phyloP scores from a whole-genome alignment of 805 yeast genomes.

The Candida xiaguanensis region DNA sequence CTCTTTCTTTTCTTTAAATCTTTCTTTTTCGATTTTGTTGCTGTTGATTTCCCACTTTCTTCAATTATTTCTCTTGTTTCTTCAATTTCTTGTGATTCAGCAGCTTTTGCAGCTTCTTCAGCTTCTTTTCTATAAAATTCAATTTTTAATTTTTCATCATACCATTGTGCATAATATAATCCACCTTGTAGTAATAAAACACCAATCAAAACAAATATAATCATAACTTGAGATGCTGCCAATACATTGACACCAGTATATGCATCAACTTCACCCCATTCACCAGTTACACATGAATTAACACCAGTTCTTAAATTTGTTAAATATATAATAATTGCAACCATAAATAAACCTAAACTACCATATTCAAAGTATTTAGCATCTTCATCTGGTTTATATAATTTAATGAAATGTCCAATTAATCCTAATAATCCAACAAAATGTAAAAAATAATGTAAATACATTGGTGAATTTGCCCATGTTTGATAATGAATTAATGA shows the following conservation, averaged over 20 bases:
- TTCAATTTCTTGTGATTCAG: constrained; percentile 11
- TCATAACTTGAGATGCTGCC: constrained; percentile 82
- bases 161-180: constrained; percentile 79
- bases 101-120: constrained; percentile 17
- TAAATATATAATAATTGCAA: constrained; percentile 73
- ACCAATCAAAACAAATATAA: constrained; percentile 68
- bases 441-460: constrained; percentile 61
- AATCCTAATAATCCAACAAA: constrained; percentile 61
- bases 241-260: constrained; percentile 85
- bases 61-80: constrained; percentile 10
- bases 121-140: constrained; percentile 31
- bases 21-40: constrained; percentile 12
- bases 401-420: constrained; percentile 67
- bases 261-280: constrained; percentile 93
- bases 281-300: constrained; percentile 60
- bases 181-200: constrained; percentile 85
- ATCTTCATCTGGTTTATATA: constrained; percentile 85
- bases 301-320: constrained; percentile 84
- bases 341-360: constrained; percentile 66
- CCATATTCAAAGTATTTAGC: constrained; percentile 89
- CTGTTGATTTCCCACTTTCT: constrained; percentile 15
- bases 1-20: constrained; percentile 8
- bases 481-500: constrained; percentile 71
- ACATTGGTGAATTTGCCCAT: constrained; percentile 65
- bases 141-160: constrained; percentile 33